Evolutionary conservation across 805 yeast species (phyloP), one percentile per base, ranked within the genome.

Genomic region (Zygoascus ofunaensis): DNA sequence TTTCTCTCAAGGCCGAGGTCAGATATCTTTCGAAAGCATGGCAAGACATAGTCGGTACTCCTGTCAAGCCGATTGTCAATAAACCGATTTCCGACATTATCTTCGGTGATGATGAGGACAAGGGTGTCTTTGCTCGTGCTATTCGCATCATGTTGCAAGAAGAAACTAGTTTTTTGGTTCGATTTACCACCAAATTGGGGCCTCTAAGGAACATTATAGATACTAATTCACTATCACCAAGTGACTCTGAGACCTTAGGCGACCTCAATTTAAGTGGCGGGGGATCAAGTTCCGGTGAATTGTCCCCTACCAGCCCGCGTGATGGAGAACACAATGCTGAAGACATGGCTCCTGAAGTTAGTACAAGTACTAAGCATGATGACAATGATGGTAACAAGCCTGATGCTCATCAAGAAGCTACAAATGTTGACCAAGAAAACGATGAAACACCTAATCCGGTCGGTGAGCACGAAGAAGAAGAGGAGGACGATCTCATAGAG

Each of bases 1-100:
- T 92, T 49, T 89, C 82, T 55, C 64, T 87, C 57, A 81, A 80
- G 55, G 87, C 96, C 24, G 76, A 72, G 28, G 79, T 92, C n/a
- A 73, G 74, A 43, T 85, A 82, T 59, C 61, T 87, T 21, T 76
- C 90, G 49, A 75, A 74, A 50, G 76, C 81, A 51, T 90, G 97
- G 96, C 82, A 79, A 51, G 58, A 72, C 5, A 71, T 87, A 5
- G 85, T 86, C 7, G 94, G 94, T 1, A 81, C 87, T 0, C 68
- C 68, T 12, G 67, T 74, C 3, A 60, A 64, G 10, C 77, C 79
- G 56, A 68, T 83, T n/a, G 46, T 77, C 3, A 63, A 70, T 32
- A 68, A 70, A 43, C 80, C 84, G 1, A 75, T 86, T 1, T 67
- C 81, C 1, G 70, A 74, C 39, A 66, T 84, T n/a, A 72, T 87